Percentiles rank a stretch among this genome's conserved stretches.
These are phyloP conservation scores for Capronia americana DNA, from an alignment of 2,329 filamentous ascomycete species.

Conservation along the genomic window DNA sequence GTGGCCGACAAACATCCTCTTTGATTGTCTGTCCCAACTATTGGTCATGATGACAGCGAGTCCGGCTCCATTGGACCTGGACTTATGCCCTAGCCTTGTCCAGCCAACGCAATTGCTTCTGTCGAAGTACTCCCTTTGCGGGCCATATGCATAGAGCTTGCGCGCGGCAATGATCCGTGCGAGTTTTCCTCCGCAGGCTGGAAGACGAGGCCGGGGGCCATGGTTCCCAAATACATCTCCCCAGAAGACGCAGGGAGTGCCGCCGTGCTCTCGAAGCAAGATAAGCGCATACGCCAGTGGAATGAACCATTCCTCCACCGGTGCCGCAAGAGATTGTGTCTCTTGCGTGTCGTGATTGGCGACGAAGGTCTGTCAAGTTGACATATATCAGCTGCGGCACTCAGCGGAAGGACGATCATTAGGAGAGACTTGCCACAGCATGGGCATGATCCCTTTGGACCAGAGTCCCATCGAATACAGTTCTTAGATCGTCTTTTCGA, in stretches of 20 bases:
- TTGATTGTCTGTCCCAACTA: constrained; percentile 48
- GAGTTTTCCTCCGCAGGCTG: constrained; percentile 61
- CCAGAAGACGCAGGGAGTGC: constrained; percentile 73
- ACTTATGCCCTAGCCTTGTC: constrained; percentile 55
- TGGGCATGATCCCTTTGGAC: constrained; percentile 57
- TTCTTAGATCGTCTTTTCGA: constrained; percentile 63
- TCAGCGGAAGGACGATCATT: neutral
- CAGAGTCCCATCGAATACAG: constrained; percentile 67
- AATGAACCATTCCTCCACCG: constrained; percentile 60
- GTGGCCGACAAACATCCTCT: constrained; percentile 69
- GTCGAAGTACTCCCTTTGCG: constrained; percentile 70
- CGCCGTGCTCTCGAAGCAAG: constrained; percentile 64
- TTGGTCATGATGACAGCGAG: constrained; percentile 66
- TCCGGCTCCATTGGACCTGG: constrained; percentile 46
- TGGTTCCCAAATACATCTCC: constrained; percentile 71
- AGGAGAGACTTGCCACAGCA: constrained; percentile 48
- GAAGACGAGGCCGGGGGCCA: constrained; percentile 60
- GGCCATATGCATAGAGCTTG: constrained; percentile 70
- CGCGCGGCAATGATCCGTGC: constrained; percentile 67
- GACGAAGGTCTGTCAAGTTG: constrained; percentile 42
- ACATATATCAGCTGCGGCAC: neutral
- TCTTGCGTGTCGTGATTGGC: constrained; percentile 58
- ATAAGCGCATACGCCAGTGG: constrained; percentile 75
- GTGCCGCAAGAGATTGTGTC: constrained; percentile 32
- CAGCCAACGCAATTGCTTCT: constrained; percentile 67